Percentiles rank a stretch among this genome's conserved stretches.
These are phyloP conservation scores for Torrubiellomyces zombiae DNA, from an alignment of 2,329 filamentous ascomycete genomes.

Conservation along the genomic window DNA sequence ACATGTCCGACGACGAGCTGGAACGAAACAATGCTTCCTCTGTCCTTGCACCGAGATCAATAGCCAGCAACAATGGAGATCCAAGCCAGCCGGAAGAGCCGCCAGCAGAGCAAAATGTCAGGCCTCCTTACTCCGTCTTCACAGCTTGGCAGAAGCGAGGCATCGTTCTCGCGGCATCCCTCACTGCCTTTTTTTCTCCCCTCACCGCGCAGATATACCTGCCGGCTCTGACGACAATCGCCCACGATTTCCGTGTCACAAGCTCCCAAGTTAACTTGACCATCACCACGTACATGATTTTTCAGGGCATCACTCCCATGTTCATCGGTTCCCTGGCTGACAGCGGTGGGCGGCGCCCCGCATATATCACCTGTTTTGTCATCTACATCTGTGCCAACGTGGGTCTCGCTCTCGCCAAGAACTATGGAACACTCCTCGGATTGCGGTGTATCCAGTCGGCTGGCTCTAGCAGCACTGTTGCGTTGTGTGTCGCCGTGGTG, in stretches of 20 bases:
- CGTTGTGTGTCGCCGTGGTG: conserved; percentile 40
- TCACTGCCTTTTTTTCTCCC: conserved; percentile 27
- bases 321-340: conserved; percentile 41
- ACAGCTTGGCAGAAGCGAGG: conserved; percentile 22
- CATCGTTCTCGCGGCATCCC: conserved; percentile 21
- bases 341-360: conserved; percentile 32
- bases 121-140: conserved; percentile 19
- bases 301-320: conserved; percentile 42
- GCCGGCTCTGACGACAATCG: conserved; percentile 31
- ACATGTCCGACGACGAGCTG: too few species aligned
- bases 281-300: conserved; percentile 39
- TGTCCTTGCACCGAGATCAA: too few species aligned
- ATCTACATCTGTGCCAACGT: conserved; percentile 38
- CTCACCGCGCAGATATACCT: conserved; percentile 35
- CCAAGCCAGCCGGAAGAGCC: too few species aligned
- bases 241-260: conserved; percentile 27
- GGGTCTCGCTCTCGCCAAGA: conserved; percentile 31
- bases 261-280: conserved; percentile 29
- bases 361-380: conserved; percentile 34
- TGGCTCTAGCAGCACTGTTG: conserved; percentile 41
- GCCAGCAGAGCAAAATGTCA: conserved; percentile 1
- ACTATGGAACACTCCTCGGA: conserved; percentile 31
- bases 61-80: too few species aligned
- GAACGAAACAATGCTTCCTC: too few species aligned
- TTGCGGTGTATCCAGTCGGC: conserved; percentile 39